Evolutionary conservation across 805 yeast species (phyloP).

Genomic region (Yarrowia yakushimensis): DNA sequence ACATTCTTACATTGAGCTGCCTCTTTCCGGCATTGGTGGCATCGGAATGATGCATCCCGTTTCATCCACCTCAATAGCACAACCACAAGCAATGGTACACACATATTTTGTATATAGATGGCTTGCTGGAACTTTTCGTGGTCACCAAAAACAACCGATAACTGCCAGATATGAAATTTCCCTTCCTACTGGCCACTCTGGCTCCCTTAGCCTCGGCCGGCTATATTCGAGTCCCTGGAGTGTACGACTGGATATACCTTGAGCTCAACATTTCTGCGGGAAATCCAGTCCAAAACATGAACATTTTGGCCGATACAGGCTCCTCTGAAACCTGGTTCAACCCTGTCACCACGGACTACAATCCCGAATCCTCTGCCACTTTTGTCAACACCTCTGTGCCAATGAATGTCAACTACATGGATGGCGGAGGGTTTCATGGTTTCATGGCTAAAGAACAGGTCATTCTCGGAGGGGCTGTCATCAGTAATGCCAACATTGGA

Average conservation of each 20-base stretch:
- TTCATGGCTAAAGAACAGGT: neutral
- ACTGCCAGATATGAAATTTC: neutral
- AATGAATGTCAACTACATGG: neutral
- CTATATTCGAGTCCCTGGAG: neutral
- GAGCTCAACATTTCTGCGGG: neutral
- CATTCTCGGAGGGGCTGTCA: neutral
- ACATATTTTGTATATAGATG: neutral
- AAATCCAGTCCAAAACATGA: neutral
- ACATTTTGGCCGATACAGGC: neutral
- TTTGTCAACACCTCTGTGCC: neutral
- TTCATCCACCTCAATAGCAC: neutral
- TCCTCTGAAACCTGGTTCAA: slow-evolving; percentile 7
- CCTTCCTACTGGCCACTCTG: neutral
- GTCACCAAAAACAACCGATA: too few relatives aligned
- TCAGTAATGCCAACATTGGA: neutral
- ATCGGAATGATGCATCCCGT: neutral
- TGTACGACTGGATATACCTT: neutral
- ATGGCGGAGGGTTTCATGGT: neutral
- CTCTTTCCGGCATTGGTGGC: neutral
- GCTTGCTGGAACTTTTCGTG: neutral
- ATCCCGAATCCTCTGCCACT: neutral
- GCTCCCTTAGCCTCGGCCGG: neutral
- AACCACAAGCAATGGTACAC: neutral
- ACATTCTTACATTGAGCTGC: neutral
- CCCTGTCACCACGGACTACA: neutral